Percentiles rank a stretch among this genome's conserved stretches.
phyloP scores from a whole-genome alignment of 345 rosid genomes.

The Salix dunnii region DNA sequence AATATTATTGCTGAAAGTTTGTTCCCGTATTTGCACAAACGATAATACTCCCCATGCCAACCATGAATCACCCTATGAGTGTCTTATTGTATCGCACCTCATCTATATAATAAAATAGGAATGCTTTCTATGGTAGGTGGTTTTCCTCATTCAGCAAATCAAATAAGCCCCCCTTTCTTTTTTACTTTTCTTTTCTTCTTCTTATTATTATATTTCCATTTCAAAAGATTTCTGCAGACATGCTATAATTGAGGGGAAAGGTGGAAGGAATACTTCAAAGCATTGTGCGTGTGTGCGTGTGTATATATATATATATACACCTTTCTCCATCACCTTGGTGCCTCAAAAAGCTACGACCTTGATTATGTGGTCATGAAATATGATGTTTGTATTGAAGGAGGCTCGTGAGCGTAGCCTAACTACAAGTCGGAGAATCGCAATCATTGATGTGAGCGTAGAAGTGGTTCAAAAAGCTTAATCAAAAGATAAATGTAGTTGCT shows the following conservation, averaged over 20 bases:
- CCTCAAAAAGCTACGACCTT: not conserved
- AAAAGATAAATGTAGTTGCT: not conserved
- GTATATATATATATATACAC: no score
- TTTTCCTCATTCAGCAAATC: not conserved
- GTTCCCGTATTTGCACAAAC: slow-evolving; percentile 4
- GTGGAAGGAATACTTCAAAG: not conserved
- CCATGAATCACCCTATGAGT: not conserved
- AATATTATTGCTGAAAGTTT: not conserved
- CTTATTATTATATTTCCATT: not conserved
- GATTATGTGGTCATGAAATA: not conserved
- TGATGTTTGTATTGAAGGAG: no score
- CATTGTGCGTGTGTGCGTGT: not conserved
- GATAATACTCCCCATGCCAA: slow-evolving; percentile 24
- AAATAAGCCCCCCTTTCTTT: not conserved
- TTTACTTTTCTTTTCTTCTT: no score
- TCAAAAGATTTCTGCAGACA: not conserved
- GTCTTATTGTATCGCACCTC: not conserved
- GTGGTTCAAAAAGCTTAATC: not conserved
- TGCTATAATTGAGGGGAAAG: not conserved
- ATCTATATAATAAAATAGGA: not conserved
- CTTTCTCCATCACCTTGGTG: not conserved
- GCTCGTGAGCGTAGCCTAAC: not conserved
- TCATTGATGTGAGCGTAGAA: not conserved
- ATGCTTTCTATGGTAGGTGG: not conserved
- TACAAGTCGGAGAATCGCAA: not conserved